A percentile compares a stretch with the other conserved stretches of the same genome.
phyloP scores from a whole-genome alignment of 441 rosid genomes.

The Bocquillonia castaneifolia region DNA sequence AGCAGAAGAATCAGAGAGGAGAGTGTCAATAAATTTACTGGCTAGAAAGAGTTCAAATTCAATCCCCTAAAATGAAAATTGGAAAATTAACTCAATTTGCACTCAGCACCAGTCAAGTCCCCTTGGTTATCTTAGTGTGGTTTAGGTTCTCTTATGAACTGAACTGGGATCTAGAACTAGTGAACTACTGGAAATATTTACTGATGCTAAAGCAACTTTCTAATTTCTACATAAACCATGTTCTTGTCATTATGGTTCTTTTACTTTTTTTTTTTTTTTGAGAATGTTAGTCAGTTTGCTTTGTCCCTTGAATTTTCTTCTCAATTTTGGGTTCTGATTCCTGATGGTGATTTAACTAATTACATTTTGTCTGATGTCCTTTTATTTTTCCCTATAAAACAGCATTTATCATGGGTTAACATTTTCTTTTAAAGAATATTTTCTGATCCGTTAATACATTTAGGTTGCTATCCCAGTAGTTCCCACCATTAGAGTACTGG shows the following conservation, averaged over 20 bases:
- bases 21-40: too few relatives aligned
- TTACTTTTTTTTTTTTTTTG: too few relatives aligned
- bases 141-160: neutral
- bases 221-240: neutral
- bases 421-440: neutral
- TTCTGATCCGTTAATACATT: neutral
- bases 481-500: constrained; percentile 90
- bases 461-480: constrained; percentile 98
- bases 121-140: neutral
- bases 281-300: neutral
- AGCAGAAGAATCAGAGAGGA: too few relatives aligned
- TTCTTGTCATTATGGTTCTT: neutral
- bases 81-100: too few relatives aligned
- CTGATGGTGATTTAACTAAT: neutral
- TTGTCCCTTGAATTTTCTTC: neutral
- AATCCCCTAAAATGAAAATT: neutral
- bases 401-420: neutral
- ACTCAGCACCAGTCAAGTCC: too few relatives aligned
- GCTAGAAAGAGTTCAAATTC: neutral
- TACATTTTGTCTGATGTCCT: neutral
- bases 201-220: neutral
- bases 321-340: neutral
- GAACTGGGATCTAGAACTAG: neutral
- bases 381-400: neutral
- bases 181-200: neutral